phyloP scores from a whole-genome alignment of 2,329 filamentous ascomycete genomes.

The Cladophialophora carrionii region DNA sequence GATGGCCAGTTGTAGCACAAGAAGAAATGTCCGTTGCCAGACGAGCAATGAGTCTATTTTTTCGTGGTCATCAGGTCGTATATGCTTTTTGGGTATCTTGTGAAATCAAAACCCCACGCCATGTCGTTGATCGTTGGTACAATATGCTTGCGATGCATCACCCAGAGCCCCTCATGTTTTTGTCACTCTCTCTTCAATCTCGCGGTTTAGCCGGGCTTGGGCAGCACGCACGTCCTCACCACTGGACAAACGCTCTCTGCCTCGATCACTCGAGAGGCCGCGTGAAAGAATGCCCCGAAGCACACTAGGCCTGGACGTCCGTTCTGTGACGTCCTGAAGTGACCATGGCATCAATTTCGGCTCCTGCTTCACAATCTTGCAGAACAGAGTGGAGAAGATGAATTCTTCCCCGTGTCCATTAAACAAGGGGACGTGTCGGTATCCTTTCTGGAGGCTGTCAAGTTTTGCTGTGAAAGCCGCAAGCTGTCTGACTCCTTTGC shows the following conservation, averaged over 20 bases:
- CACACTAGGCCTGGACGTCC: conserved; percentile 30
- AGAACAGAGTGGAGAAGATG: conserved; percentile 92
- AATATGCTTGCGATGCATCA: conserved; percentile 21
- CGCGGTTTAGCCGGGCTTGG: conserved; percentile 28
- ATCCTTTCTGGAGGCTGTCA: conserved; percentile 84
- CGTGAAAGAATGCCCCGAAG: conserved; percentile 34
- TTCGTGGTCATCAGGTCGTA: conserved; percentile 34
- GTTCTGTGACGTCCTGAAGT: conserved; percentile 30
- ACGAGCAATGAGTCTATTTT: conserved; percentile 31
- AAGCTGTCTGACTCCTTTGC: conserved; percentile 66
- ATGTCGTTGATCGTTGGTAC: conserved; percentile 26
- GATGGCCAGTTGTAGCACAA: conserved; percentile 19
- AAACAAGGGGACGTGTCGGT: conserved; percentile 86
- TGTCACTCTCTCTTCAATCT: conserved; percentile 32
- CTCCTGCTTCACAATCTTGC: conserved; percentile 71
- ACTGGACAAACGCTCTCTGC: conserved; percentile 32
- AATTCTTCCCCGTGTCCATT: conserved; percentile 90
- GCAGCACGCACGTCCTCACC: conserved; percentile 29
- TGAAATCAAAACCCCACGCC: conserved; percentile 33
- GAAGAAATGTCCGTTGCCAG: conserved; percentile 36
- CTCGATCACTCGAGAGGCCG: conserved; percentile 35
- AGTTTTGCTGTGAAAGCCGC: conserved; percentile 94
- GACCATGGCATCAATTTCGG: conserved; percentile 46
- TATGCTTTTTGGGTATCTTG: conserved; percentile 35
- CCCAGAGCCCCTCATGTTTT: conserved; percentile 16